phyloP scores from a whole-genome alignment of 805 yeast species.

The Starmerella roubikii region DNA sequence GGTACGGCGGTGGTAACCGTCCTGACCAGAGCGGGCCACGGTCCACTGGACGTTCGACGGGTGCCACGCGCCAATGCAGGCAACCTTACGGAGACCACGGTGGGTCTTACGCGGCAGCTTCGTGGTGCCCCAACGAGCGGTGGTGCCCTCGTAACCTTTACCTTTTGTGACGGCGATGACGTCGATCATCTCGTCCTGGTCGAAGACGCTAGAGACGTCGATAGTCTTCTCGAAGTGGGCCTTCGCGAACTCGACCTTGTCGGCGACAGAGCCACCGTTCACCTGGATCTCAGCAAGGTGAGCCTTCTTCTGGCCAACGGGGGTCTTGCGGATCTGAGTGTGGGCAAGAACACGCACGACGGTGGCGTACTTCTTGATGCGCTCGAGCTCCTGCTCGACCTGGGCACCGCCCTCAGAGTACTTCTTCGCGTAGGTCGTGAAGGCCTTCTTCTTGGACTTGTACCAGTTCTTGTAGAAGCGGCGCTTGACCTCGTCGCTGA shows the following conservation, averaged over 20 bases:
- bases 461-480: slow-evolving; percentile 99
- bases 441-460: slow-evolving; percentile 99
- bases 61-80: slow-evolving; percentile 99
- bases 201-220: slow-evolving; percentile 87
- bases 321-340: slow-evolving; percentile 99
- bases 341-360: slow-evolving; percentile 98
- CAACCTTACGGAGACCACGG: slow-evolving; percentile 99
- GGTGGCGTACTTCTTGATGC: slow-evolving; percentile 95
- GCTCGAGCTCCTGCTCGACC: slow-evolving; percentile 91
- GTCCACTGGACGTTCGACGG: slow-evolving; percentile 99
- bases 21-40: slow-evolving; percentile 99
- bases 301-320: slow-evolving; percentile 98
- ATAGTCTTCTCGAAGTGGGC: slow-evolving; percentile 99
- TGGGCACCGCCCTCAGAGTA: slow-evolving; percentile 83
- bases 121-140: slow-evolving; percentile 99
- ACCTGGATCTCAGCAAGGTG: slow-evolving; percentile 99
- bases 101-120: slow-evolving; percentile 99
- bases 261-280: slow-evolving; percentile 97
- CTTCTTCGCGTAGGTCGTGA: slow-evolving; percentile 99
- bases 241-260: slow-evolving; percentile 97
- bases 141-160: slow-evolving; percentile 99
- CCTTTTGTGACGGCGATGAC: slow-evolving; percentile 99
- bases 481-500: slow-evolving; percentile 98
- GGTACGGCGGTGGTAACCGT: slow-evolving; percentile 99
- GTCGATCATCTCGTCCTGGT: slow-evolving; percentile 97